Conservation (phyloP, 176 grass and related monocot species). For the Sorghum bicolor region DNA sequence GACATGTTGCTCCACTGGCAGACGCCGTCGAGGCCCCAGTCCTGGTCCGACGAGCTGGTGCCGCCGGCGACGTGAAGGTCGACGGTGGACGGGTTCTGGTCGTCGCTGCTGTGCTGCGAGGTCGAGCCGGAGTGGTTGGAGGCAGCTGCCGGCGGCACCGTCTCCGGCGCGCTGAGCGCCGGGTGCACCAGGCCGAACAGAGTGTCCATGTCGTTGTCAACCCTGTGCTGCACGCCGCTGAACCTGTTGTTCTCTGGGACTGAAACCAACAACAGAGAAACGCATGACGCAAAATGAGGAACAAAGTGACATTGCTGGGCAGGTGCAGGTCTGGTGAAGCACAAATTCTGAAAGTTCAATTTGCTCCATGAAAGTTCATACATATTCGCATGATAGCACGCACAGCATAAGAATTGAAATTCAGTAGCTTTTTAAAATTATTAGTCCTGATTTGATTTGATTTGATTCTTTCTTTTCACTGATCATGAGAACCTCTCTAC, state of each 20-base stretch:
- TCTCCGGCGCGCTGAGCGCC: neutral
- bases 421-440: neutral
- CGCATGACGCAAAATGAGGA: neutral
- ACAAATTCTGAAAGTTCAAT: neutral
- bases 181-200: conserved; percentile 44
- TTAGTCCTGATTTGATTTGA: conserved; percentile 16
- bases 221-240: neutral
- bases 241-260: conserved; percentile 30
- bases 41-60: conserved; percentile 23
- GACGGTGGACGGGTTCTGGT: conserved; percentile 21
- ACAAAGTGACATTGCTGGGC: neutral
- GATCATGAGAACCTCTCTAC: neutral
- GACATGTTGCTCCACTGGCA: conserved; percentile 47
- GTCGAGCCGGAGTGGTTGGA: conserved; percentile 28
- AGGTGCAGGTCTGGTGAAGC: neutral
- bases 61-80: neutral
- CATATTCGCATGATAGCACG: neutral
- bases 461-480: conserved; percentile 34
- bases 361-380: neutral
- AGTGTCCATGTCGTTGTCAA: conserved; percentile 16
- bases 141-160: neutral
- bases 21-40: conserved; percentile 26
- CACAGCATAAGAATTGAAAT: neutral
- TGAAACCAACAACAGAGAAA: neutral
- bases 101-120: conserved; percentile 23